A percentile compares a stretch with the other conserved stretches of the same genome.
Conservation (phyloP, 257 asterid species). For the Nicotiana sylvestris region DNA sequence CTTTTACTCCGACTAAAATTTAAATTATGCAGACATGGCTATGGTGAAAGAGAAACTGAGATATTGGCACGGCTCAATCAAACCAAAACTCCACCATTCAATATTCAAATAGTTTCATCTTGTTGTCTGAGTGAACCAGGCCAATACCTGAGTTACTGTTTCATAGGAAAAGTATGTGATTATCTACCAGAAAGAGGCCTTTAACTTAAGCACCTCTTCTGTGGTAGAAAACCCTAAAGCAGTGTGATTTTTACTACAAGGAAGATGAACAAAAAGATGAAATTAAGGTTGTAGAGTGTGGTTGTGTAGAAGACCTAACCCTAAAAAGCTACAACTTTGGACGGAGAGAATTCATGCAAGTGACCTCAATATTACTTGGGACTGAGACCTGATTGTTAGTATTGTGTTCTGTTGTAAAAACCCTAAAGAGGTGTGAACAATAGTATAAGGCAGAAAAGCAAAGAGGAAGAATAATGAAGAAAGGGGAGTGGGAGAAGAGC, state of each 20-base stretch:
- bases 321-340: not conserved
- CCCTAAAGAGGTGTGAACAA: not conserved
- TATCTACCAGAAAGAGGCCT: no score
- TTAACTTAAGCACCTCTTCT: not conserved
- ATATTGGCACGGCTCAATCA: slow-evolving; percentile 68
- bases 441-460: not conserved
- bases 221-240: not conserved
- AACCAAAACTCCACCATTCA: not conserved
- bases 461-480: not conserved
- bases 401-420: not conserved
- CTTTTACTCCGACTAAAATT: not conserved
- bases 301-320: not conserved
- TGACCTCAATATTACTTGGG: not conserved
- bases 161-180: slow-evolving; percentile 6
- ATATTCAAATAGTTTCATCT: not conserved
- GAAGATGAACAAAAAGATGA: not conserved
- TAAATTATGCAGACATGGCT: not conserved
- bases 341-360: not conserved
- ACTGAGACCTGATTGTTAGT: no score
- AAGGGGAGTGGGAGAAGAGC: not conserved
- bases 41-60: slow-evolving; percentile 18
- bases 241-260: not conserved
- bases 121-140: slow-evolving; percentile 46
- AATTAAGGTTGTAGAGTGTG: not conserved
- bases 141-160: slow-evolving; percentile 41